Conservation (phyloP, 306 rosid species). For the Casuarina equisetifolia region DNA sequence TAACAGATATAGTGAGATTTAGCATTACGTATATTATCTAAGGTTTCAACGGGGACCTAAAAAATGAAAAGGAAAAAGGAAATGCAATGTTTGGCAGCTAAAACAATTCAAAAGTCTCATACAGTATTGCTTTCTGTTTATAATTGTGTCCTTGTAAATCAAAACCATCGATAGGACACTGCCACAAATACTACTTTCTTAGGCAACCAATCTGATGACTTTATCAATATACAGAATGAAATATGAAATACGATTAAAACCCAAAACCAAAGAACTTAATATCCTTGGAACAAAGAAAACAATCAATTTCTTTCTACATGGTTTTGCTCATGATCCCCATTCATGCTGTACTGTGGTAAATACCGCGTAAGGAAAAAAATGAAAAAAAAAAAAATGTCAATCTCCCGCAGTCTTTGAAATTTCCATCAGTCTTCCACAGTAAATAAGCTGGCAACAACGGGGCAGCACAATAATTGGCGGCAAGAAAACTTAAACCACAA, state of each 20-base stretch:
- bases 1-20: conserved; percentile 7
- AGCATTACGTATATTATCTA: neutral
- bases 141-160: neutral
- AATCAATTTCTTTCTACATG: neutral
- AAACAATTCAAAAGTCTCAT: neutral
- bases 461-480: neutral
- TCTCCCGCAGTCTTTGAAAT: neutral
- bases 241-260: neutral
- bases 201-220: neutral
- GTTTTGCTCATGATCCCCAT: neutral
- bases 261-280: neutral
- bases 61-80: neutral
- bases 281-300: neutral
- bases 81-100: neutral
- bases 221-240: neutral
- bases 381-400: too few relatives aligned
- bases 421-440: neutral
- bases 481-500: neutral
- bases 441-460: too few relatives aligned
- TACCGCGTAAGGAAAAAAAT: neutral
- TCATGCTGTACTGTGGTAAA: neutral
- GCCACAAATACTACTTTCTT: neutral
- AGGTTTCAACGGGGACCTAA: neutral
- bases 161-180: neutral
- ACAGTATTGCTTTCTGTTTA: neutral